Conservation (phyloP, 75 land plant genomes). For the Sequoia sempervirens region DNA sequence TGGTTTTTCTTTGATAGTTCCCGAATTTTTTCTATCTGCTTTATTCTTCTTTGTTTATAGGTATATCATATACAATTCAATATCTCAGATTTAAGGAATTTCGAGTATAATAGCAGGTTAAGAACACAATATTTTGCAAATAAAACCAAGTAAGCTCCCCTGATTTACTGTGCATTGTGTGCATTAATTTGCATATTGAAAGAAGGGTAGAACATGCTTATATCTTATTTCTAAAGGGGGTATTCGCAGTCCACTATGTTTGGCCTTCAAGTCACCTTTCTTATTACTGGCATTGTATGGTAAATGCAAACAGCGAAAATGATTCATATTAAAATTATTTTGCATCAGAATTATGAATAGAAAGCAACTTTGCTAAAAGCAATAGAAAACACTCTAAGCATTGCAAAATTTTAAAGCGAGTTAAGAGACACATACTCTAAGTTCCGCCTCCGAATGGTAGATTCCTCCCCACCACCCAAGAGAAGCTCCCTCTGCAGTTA, state of each 20-base stretch:
- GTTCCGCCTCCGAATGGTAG: constrained; percentile 79
- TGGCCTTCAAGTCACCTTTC: not conserved
- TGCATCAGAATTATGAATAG: not conserved
- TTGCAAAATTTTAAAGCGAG: not conserved
- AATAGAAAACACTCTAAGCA: constrained; percentile 1
- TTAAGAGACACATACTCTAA: constrained; percentile 52
- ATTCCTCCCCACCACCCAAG: constrained; percentile 88
- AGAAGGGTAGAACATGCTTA: not conserved
- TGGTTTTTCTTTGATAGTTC: not conserved
- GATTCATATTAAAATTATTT: not conserved
- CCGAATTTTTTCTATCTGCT: not conserved
- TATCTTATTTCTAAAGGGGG: not conserved
- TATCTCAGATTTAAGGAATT: not conserved
- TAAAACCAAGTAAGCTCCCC: not conserved
- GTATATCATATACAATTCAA: not conserved
- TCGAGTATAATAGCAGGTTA: not conserved
- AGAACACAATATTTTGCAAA: not conserved
- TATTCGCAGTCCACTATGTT: not conserved
- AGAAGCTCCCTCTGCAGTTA: constrained; percentile 61
- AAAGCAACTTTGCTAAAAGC: not conserved
- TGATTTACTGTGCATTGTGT: not conserved
- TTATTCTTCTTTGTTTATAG: not conserved
- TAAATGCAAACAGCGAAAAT: not conserved
- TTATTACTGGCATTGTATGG: not conserved
- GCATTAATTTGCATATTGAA: not conserved